Evolutionary conservation across 257 asterid genomes (phyloP).

Genomic region (Solanum appendiculatum): DNA sequence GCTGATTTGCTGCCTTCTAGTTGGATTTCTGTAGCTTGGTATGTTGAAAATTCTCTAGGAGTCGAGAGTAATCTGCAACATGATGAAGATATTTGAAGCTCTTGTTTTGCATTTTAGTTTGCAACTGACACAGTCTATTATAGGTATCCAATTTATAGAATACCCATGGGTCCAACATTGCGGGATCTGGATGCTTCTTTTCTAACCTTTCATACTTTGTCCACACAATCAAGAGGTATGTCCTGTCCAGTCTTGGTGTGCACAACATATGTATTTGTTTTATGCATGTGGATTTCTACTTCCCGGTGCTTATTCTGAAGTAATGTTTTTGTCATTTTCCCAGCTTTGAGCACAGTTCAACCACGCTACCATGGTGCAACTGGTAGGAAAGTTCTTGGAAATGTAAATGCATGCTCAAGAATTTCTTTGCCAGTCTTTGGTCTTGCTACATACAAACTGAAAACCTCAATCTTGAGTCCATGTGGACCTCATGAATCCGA

Average conservation of each 20-base stretch:
- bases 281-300: background rate
- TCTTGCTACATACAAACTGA: conserved; percentile 70
- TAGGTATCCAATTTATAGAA: conserved; percentile 55
- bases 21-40: conserved; percentile 95
- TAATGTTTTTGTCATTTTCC: conserved; percentile 3
- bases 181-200: conserved; percentile 27
- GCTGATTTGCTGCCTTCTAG: conserved; percentile 76
- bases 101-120: conserved; percentile 2
- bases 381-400: conserved; percentile 19
- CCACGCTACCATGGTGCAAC: conserved; percentile 28
- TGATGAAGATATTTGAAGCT: background rate
- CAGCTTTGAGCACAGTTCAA: conserved; percentile 34
- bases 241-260: conserved; percentile 3
- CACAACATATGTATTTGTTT: background rate
- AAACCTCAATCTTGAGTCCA: conserved; percentile 50
- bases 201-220: conserved; percentile 30
- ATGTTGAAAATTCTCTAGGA: conserved; percentile 2
- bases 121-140: conserved; percentile 2
- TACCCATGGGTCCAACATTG: conserved; percentile 29
- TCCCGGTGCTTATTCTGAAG: background rate
- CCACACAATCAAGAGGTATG: conserved; percentile 54
- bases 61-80: background rate
- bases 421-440: conserved; percentile 67
- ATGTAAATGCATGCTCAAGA: conserved; percentile 27
- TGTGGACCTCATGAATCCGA: conserved; percentile 47